phyloP scores from a whole-genome alignment of 1,284 basidiomycete species.

The Sporisorium scitamineum region DNA sequence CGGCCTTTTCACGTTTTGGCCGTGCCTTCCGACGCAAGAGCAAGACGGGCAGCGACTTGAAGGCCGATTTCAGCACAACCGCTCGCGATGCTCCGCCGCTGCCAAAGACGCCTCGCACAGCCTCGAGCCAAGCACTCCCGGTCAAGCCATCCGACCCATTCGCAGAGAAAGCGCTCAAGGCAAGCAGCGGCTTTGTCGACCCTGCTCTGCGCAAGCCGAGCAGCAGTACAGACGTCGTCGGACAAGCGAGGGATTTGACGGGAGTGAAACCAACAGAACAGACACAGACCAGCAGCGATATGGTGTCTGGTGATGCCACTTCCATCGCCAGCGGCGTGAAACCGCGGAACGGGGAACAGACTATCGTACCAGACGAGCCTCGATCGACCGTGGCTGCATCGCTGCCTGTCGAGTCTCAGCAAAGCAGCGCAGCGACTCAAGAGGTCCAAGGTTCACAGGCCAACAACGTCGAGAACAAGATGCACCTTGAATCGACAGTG shows the following conservation, averaged over 20 bases:
- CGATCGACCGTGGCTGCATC: not conserved
- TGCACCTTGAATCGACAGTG: not conserved
- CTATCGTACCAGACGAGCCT: not conserved
- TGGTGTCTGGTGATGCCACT: not conserved
- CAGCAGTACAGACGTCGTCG: constrained; percentile 10
- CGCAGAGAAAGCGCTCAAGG: constrained; percentile 27
- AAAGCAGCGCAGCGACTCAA: not conserved
- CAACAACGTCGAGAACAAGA: not conserved
- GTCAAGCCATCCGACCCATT: constrained; percentile 25
- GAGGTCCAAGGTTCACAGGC: not conserved
- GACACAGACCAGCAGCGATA: not conserved
- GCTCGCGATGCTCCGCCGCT: constrained; percentile 20
- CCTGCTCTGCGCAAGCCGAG: not conserved
- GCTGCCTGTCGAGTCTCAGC: not conserved
- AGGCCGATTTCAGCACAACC: constrained; percentile 14
- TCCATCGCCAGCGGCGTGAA: not conserved
- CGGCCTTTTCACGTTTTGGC: constrained; percentile 43
- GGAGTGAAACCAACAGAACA: not conserved
- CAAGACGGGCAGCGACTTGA: constrained; percentile 42
- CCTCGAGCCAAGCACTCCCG: constrained; percentile 13
- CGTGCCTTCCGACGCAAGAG: constrained; percentile 50
- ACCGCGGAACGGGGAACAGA: not conserved
- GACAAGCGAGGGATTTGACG: not conserved
- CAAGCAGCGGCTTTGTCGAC: constrained; percentile 23
- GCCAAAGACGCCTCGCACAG: constrained; percentile 20